Base-by-base conservation (phyloP, 1,284 basidiomycete species). In the Inonotus obliquus region DNA sequence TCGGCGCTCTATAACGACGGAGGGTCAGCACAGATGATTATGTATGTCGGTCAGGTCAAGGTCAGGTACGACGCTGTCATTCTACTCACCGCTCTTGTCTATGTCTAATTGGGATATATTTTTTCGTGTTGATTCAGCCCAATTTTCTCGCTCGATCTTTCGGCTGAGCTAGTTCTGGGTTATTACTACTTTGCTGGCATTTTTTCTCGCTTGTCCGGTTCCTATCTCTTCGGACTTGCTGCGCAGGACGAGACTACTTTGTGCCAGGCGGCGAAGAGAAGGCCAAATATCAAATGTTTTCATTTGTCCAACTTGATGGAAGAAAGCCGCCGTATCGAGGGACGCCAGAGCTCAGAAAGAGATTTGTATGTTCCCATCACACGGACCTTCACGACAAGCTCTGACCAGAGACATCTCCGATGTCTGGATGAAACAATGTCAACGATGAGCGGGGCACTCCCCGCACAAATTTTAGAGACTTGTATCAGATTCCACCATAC, bases 31-130 rank as follows among this genome's bases (percentile, higher is more conserved):
- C 32, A 17, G 6, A 52, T 35, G 27, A 17, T 23, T 4, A 25
- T 21, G n/a, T 32, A 51, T 51, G 49, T 51, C 49, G 45, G 13
- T 25, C 27, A 51, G 49, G 49, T 51, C n/a, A n/a, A 32, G 25
- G 29, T 17, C 32, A 27, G 17, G 41, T 44, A 19, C 41, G 17
- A 44, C 41, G 32, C 9, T 32, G 32, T 4, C 32, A 32, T 9
- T 4, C 32, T 32, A 6, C 2, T 49, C 23, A 49, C n/a, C 47
- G 47, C 47, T 49, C 47, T 49, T 9, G 32, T 32, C 11, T 25
- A 23, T 52, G 29, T 52, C 51, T 35, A 27, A 52, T 52, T 52
- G 51, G 29, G 51, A 52, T 52, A 52, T 27, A 52, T 52, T 23
- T 51, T n/a, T 32, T 9, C 32, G 32, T 32, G 32, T 32, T 27